Evolutionary conservation across 257 asterid species (phyloP).

Genomic region (Phtheirospermum japonicum): DNA sequence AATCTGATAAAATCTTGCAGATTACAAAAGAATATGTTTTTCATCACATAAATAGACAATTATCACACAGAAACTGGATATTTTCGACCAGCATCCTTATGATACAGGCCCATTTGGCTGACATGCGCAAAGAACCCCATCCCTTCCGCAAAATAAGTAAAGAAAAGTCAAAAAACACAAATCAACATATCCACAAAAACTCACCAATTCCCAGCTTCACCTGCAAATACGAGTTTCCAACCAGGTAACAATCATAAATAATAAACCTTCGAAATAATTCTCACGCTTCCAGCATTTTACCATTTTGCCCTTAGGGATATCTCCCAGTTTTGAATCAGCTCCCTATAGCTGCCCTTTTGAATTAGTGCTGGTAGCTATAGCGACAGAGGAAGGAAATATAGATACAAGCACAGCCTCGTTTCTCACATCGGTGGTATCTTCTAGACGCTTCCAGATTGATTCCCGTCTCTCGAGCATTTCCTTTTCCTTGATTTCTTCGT

Average conservation of each 20-base stretch:
- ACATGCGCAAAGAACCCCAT: neutral
- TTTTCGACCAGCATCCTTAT: conserved; percentile 28
- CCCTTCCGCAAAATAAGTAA: conserved; percentile 19
- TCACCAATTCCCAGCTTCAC: conserved; percentile 7
- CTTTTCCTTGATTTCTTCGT: conserved; percentile 42
- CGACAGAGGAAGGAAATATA: conserved; percentile 47
- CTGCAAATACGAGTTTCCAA: conserved; percentile 25
- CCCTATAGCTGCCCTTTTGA: conserved; percentile 31
- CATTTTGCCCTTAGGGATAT: neutral
- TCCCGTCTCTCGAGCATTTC: conserved; percentile 44
- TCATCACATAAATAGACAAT: conserved; percentile 20
- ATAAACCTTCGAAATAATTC: conserved; percentile 8
- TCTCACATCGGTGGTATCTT: conserved; percentile 39
- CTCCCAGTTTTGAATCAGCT: conserved; percentile 23
- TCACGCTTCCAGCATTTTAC: conserved; percentile 9
- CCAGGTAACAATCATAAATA: neutral
- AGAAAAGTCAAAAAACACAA: conserved; percentile 26
- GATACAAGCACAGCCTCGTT: conserved; percentile 46
- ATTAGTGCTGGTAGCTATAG: conserved; percentile 36
- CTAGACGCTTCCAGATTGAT: conserved; percentile 48
- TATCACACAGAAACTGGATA: conserved; percentile 21
- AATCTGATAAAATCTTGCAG: conserved; percentile 9
- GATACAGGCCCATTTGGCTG: conserved; percentile 23
- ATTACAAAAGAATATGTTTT: conserved; percentile 29
- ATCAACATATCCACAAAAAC: conserved; percentile 31